Base-by-base conservation (phyloP, 768 basidiomycete genomes). In the Boletales sp. region DNA sequence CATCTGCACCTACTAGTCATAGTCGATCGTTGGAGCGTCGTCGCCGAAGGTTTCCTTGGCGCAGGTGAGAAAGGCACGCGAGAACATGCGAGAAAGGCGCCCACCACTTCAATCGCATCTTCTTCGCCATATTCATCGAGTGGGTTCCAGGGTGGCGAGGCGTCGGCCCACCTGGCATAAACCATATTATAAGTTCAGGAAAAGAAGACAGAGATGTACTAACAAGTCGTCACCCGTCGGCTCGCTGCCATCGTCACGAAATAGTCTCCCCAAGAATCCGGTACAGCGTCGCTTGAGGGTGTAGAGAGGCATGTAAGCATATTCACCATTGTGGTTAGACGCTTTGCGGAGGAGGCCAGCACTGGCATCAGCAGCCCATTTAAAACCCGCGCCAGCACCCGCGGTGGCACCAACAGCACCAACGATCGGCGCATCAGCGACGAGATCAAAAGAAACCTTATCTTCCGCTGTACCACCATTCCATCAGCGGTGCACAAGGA, bases 111-210 rank as follows among this genome's bases (percentile, higher is more conserved):
- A 10, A 62, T 32, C 1, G 24, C 45, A 43, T 65, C 66, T 39
- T 67, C 61, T 6, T 11, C 43, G 4, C 64, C 63, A 5, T 67
- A 58, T 31, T 58, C 58, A 24, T 66, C 61, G 11, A 65, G 63
- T 2, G 63, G 66, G 1, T 61, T 54, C 64, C 66, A 68, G 14
- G 64, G 64, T 4, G 52, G 43, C 2, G 18, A 11, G 24, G 48
- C 55, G 24, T 47, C 27, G 42, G 34, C 36, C 64, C 66, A 68
- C n/a, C 64, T 68, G 27, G 9, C 10, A 7, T 18, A n/a, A 15
- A 40, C 5, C 17, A 8, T 15, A 11, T 11, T 8, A 17, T 34
- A 31, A 10, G 8, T 9, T 5, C 21, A 30, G 18, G 8, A 35
- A 9, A 13, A 8, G 17, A 9, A 32, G 18, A 31, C 10, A 15